A percentile compares a stretch with the other conserved stretches of the same genome.
These are phyloP conservation scores for Sphagnum magellanicum DNA, from an alignment of 228 moss, liverwort and hornwort species.

Conservation along the genomic window DNA sequence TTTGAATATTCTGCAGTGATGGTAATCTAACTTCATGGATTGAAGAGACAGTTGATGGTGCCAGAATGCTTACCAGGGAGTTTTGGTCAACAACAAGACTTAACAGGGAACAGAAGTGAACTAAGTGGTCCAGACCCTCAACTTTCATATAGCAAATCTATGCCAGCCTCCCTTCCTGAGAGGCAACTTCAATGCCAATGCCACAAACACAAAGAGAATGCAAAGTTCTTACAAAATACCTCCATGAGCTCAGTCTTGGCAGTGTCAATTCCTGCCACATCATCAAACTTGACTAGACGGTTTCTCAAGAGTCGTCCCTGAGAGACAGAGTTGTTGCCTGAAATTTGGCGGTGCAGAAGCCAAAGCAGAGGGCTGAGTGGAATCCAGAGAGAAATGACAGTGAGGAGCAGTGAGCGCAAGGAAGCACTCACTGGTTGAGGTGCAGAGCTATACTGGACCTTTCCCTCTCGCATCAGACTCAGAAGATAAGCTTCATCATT, in stretches of 20 bases:
- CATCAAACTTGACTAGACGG: conserved; percentile 67
- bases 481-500: conserved; percentile 84
- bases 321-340: conserved; percentile 51
- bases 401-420: conserved; percentile 60
- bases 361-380: conserved; percentile 90
- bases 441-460: conserved; percentile 88
- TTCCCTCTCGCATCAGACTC: conserved; percentile 77
- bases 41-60: too few relatives aligned
- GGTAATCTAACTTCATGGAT: too few relatives aligned
- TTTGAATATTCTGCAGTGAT: too few relatives aligned
- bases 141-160: too few relatives aligned
- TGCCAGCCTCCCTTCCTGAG: too few relatives aligned
- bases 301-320: conserved; percentile 45
- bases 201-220: too few relatives aligned
- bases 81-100: too few relatives aligned
- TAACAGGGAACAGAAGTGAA: too few relatives aligned
- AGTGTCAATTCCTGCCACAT: conserved; percentile 88
- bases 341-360: conserved; percentile 81
- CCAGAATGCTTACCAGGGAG: too few relatives aligned
- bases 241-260: conserved; percentile 88
- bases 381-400: conserved; percentile 84
- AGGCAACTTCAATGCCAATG: too few relatives aligned
- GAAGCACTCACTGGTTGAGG: conserved; percentile 73
- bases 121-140: too few relatives aligned
- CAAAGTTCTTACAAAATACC: conserved; percentile 18